Base-by-base conservation (phyloP, 2,329 filamentous ascomycete species). In the Fusarium vanettenii region DNA sequence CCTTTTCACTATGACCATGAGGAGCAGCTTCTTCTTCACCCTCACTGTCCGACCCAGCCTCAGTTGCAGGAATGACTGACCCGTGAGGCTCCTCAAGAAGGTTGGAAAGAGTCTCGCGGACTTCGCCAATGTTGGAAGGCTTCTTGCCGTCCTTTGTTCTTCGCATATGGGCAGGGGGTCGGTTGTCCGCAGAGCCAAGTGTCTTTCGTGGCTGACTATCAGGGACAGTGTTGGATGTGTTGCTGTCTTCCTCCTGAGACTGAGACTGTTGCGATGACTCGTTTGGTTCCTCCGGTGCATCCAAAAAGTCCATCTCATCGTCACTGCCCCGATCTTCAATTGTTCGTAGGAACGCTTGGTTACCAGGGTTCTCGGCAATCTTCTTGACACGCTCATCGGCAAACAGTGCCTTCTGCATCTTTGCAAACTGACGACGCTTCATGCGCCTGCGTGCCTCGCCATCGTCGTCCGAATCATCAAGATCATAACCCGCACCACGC, bases 391-490 rank as follows among this genome's bases (percentile, higher is more conserved):
- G 94, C 82, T 98, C 95, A 79, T 98, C 95, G 27, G 94, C 89
- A 56, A 98, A 89, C 10, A 99, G 88, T 8, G 95, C 94, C 81
- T 95, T 95, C 66, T 95, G 93, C 93, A 98, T 97, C 84, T 94
- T 94, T 39, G 93, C 93, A 82, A 97, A 97, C 79, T 98, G 94
- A 43, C 92, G 89, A 62, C 95, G 92, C 86, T 97, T 98, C 86
- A 93, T 91, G 60, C 94, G 91, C 55, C 93, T 91, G 52, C 91
- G 90, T 33, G 93, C 90, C 78, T 96, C 94, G 20, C 93, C 91
- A 73, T 93, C 95, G 76, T 98, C 96, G 75, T 98, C 96, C 3
- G 94, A 96, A 81, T 98, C 97, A 6, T 95, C 95, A 25, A 97
- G 89, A 77, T 96, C 94, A 72, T 95, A 92, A 77, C 95, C 93